Evolutionary conservation across 2,329 filamentous ascomycete species (phyloP).

Genomic region (Fusarium scirpi): DNA sequence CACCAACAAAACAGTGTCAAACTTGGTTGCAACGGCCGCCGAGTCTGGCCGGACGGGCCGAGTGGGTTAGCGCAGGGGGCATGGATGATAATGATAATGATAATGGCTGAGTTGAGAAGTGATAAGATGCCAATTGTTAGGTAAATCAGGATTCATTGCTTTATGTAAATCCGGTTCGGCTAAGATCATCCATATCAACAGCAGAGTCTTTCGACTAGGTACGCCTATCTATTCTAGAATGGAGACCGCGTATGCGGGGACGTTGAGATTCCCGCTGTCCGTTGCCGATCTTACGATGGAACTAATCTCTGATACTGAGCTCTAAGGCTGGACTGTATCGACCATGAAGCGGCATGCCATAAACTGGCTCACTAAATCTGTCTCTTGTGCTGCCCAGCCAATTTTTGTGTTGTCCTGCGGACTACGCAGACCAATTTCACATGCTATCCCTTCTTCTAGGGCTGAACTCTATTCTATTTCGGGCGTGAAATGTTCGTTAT

Average conservation of each 20-base stretch:
- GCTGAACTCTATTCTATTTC: constrained; percentile 1
- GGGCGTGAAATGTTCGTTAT: background rate
- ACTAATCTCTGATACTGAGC: background rate
- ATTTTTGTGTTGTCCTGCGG: background rate
- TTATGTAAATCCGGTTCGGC: constrained; percentile 9
- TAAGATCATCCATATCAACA: background rate
- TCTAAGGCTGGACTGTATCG: background rate
- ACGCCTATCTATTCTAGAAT: background rate
- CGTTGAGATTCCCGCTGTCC: constrained; percentile 8
- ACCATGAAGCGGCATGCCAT: background rate
- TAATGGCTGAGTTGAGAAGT: constrained; percentile 8
- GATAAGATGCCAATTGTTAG: constrained; percentile 14
- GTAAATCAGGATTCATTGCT: constrained; percentile 19
- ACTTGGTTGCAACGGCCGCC: constrained; percentile 32
- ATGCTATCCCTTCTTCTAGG: background rate
- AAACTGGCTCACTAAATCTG: background rate
- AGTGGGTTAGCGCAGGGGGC: constrained; percentile 25
- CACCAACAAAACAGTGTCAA: constrained; percentile 18
- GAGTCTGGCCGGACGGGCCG: constrained; percentile 39
- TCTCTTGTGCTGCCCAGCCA: background rate
- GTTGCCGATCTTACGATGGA: background rate
- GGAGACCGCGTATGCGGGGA: background rate
- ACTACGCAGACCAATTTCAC: background rate
- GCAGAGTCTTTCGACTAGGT: background rate
- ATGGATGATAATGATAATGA: background rate